Conservation (phyloP, 177 flowering plant species). For the Tripterygium wilfordii region DNA sequence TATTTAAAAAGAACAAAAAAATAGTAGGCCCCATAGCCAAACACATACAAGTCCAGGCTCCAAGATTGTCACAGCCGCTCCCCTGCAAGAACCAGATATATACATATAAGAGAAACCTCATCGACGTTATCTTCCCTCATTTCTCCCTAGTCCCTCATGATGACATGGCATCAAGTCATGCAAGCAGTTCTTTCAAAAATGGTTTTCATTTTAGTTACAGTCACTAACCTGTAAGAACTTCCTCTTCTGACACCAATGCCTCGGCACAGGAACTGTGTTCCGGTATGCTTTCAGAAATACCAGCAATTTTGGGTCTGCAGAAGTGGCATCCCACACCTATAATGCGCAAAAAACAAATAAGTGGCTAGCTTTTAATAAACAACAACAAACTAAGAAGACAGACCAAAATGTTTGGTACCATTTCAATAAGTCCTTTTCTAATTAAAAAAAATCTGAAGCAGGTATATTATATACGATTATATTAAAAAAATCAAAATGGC, state of each 20-base stretch:
- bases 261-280: conserved; percentile 94
- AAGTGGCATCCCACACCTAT: conserved; percentile 98
- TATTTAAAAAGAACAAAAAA: conserved; percentile 36
- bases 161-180: conserved; percentile 25
- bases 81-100: conserved; percentile 96
- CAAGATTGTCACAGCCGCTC: conserved; percentile 72
- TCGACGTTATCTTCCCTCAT: conserved; percentile 53
- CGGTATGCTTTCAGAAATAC: conserved; percentile 87
- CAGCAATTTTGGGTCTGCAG: conserved; percentile 91
- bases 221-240: conserved; percentile 88
- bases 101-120: conserved; percentile 89
- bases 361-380: background rate
- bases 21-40: conserved; percentile 47
- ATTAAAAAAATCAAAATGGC: no score
- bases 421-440: no score
- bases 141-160: conserved; percentile 33
- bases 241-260: conserved; percentile 97
- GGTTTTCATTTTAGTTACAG: conserved; percentile 2
- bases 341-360: conserved; percentile 9
- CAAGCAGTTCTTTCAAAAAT: no score
- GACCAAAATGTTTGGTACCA: no score
- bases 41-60: conserved; percentile 83
- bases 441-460: no score
- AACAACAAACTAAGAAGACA: background rate
- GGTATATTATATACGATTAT: no score